phyloP scores from a whole-genome alignment of 2,329 filamentous ascomycete species.

The Canariomyces notabilis region DNA sequence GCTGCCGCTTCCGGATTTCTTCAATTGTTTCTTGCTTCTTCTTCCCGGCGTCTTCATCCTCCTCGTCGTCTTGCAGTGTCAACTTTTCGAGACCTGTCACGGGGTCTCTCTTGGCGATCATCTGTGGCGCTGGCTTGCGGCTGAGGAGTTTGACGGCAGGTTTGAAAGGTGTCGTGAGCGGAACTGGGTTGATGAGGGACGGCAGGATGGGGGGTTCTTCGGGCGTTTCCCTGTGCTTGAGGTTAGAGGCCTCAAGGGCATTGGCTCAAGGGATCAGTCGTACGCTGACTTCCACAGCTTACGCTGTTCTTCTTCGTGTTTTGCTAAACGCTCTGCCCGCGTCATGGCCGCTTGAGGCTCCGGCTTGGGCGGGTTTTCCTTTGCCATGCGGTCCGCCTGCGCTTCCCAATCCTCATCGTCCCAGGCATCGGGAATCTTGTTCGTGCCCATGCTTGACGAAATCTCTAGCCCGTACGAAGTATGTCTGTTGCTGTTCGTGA shows the following conservation, averaged over 20 bases:
- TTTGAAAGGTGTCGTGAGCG: constrained; percentile 66
- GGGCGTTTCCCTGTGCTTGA: constrained; percentile 58
- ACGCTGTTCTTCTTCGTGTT: constrained; percentile 77
- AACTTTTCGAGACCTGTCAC: constrained; percentile 43
- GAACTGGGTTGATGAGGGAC: constrained; percentile 45
- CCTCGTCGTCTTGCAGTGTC: constrained; percentile 47
- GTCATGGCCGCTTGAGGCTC: constrained; percentile 47
- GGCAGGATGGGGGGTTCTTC: constrained; percentile 69
- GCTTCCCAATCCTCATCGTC: constrained; percentile 78
- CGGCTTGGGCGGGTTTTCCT: constrained; percentile 30
- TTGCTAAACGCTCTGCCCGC: constrained; percentile 71
- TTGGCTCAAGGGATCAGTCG: constrained; percentile 30
- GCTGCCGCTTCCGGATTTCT: constrained; percentile 71
- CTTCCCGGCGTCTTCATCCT: constrained; percentile 60
- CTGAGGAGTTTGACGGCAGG: constrained; percentile 79
- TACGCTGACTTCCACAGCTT: constrained; percentile 89
- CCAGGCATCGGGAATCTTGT: constrained; percentile 70
- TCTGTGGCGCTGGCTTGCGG: constrained; percentile 65
- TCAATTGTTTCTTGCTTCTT: constrained; percentile 64
- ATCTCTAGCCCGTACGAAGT: no score
- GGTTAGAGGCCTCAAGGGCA: constrained; percentile 4
- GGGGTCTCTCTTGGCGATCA: constrained; percentile 54
- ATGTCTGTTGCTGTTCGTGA: no score
- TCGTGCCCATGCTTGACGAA: constrained; percentile 41
- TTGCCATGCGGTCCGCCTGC: constrained; percentile 58